These are phyloP conservation scores for Pseudocercospora fijiensis DNA, from an alignment of 2,329 filamentous ascomycete genomes.

Conservation along the genomic window DNA sequence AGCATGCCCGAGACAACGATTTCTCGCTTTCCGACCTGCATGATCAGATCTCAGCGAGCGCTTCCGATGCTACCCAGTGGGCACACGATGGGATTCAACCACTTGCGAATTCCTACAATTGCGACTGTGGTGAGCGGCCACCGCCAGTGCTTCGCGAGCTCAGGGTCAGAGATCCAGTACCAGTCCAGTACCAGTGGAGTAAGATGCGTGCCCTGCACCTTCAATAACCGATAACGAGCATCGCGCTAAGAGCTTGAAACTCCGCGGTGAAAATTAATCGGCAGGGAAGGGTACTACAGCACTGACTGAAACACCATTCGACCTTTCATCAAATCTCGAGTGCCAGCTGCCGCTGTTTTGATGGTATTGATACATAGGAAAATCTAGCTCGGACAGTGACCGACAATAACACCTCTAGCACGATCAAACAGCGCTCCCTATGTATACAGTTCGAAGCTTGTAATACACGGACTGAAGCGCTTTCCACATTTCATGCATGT, in stretches of 20 bases:
- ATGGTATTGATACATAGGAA: constrained; percentile 18
- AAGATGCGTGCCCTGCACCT: background rate
- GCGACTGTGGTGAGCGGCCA: background rate
- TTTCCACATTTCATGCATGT: constrained; percentile 7
- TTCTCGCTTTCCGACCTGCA: background rate
- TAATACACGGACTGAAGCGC: constrained; percentile 16
- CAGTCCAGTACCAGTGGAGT: background rate
- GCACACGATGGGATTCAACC: constrained; percentile 5
- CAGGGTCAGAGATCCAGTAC: background rate
- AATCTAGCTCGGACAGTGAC: constrained; percentile 20
- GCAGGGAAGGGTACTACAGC: background rate
- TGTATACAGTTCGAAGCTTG: constrained; percentile 16
- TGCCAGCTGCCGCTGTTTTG: constrained; percentile 17
- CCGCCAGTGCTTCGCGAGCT: background rate
- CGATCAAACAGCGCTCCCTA: constrained; percentile 15
- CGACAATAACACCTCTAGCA: constrained; percentile 19
- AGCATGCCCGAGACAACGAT: constrained; percentile 1
- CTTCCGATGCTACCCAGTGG: background rate
- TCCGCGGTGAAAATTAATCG: constrained; percentile 3
- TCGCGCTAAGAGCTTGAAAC: constrained; percentile 4
- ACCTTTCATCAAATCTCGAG: background rate
- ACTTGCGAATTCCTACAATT: background rate
- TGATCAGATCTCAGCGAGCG: constrained; percentile 4
- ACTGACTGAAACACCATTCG: background rate
- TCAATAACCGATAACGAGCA: constrained; percentile 1